A percentile compares a stretch with the other conserved stretches of the same genome.
These are phyloP conservation scores for Fusarium sacchari DNA, from an alignment of 2,329 filamentous ascomycete species.

Conservation along the genomic window DNA sequence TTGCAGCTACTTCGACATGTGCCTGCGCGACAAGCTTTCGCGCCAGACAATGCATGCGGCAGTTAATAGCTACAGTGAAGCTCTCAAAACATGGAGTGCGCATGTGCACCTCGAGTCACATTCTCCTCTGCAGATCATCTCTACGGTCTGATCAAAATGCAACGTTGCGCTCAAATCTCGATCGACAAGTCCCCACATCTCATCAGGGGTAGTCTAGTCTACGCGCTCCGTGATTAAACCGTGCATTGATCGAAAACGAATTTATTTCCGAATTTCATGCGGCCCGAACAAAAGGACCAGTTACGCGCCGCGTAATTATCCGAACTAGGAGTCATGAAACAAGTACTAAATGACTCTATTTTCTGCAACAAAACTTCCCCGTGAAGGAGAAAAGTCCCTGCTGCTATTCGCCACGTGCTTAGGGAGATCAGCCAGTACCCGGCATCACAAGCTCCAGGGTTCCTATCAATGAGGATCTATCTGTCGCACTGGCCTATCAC, in stretches of 20 bases:
- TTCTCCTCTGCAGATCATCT: neutral
- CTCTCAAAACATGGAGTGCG: rapidly evolving
- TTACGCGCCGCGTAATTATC: neutral
- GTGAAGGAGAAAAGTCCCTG: neutral
- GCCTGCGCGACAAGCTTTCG: rapidly evolving
- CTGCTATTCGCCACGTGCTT: neutral
- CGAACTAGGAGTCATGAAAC: neutral
- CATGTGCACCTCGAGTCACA: neutral
- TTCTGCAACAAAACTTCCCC: neutral
- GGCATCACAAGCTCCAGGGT: neutral
- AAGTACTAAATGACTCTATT: neutral
- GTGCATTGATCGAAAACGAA: neutral
- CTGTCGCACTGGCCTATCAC: neutral
- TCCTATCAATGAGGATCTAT: neutral
- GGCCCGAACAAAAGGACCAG: neutral
- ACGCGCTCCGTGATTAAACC: neutral
- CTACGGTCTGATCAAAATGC: neutral
- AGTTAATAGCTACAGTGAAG: rapidly evolving
- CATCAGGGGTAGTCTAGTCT: neutral
- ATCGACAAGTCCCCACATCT: conserved; percentile 1
- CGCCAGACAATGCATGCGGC: rapidly evolving
- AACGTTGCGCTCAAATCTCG: conserved; percentile 1
- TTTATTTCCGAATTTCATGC: conserved; percentile 1
- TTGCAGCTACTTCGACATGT: neutral
- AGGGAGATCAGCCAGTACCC: neutral